Evolutionary conservation across 1,284 basidiomycete species (phyloP), one percentile per base, ranked within the genome.

Genomic region (Sanguinoderma infundibulare): DNA sequence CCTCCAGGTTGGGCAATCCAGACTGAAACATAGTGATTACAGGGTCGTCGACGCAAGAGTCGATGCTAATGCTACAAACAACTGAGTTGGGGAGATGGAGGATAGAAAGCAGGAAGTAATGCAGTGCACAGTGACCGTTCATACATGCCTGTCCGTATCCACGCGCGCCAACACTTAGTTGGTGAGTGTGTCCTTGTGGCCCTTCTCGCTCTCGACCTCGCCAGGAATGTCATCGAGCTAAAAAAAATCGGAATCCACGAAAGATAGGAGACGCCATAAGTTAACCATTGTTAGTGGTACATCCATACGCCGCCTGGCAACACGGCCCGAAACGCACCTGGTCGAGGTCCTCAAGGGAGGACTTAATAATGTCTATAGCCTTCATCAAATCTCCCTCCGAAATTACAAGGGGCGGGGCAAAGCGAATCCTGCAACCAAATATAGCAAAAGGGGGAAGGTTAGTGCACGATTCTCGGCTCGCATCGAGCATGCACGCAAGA

Each of bases 391-490:
- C 95, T 40, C 86, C 87, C 72, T 98, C 94, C 22, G 85, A 82
- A 65, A 99, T 98, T 59, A 98, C 95, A 47, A 99, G 79, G 1
- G 97, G 97, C 2, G 97, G 97, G 1, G 97, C 94, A 71, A 99
- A 96, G 35, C 97, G 93, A 68, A 99, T 95, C 55, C 94, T 96
- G 67, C 28, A 58, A 20, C 32, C 49, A 20, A 51, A 24, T 3
- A 20, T 1, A 32, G 32, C 32, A 32, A 51, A 22, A 32, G 9
- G 47, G 10, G 50, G 22, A 42, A 53, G 15, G 47, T 59, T 53
- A 30, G 61, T 59, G 50, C 36, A 14, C 8, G 3, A 38, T 62
- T 46, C 17, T 38, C 39, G 51, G 40, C 42, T 52, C 39, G 9
- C n/a, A 14, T 40, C 26, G 51, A 34, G 35, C 55, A 22, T 55